Base-by-base conservation (phyloP, 208 protist genomes). In the Kentomonas sorsogonicus region DNA sequence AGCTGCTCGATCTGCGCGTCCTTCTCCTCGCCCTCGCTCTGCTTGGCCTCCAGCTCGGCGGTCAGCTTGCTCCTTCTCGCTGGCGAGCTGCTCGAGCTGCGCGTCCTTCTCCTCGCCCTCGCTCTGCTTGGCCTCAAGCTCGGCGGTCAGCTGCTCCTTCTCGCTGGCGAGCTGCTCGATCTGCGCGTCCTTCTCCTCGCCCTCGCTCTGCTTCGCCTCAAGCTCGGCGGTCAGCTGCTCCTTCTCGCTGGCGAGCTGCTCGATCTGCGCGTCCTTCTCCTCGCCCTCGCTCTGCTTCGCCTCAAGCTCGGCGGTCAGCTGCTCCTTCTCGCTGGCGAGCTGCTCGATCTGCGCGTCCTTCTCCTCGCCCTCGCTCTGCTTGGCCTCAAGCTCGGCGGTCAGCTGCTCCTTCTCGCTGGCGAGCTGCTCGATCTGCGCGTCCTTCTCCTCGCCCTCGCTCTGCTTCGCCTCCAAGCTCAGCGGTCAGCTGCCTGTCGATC, bases 1-100 rank as follows among this genome's bases (percentile, higher is more conserved):
- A 44, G 44, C 22, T 48, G 20, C 31, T 52, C 56, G 33, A 62
- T 31, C 25, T 43, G 31, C 34, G n/a, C 13, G 30, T 55, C 5
- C n/a, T 36, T 31, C 5, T 65, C 43, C 6, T 48, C 43, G 10
- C n/a, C 43, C 7, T 13, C 43, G 22, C n/a, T 22, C 16, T 22
- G n/a, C 43, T 48, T 48, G n/a, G 6, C 43, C 43, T 48, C 43
- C n/a, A 48, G 43, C 25, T 48, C 43, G 43, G 43, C 11, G 13
- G 11, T 41, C 38, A 41, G 38, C 13, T 11, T n/a, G 13, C 38
- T 41, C 38, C 13, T 41, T 41, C 38, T 41, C 38, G 16, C 13
- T 16, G 38, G 11, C 16, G 38, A 16, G 13, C 11, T 41, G 38
- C 16, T 41, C 38, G 16, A 41, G 38, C 13, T 11, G 16, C 38